A percentile compares a stretch with the other conserved stretches of the same genome.
Conservation (phyloP, 129 eudicot genomes). For the Flaveria linearis region DNA sequence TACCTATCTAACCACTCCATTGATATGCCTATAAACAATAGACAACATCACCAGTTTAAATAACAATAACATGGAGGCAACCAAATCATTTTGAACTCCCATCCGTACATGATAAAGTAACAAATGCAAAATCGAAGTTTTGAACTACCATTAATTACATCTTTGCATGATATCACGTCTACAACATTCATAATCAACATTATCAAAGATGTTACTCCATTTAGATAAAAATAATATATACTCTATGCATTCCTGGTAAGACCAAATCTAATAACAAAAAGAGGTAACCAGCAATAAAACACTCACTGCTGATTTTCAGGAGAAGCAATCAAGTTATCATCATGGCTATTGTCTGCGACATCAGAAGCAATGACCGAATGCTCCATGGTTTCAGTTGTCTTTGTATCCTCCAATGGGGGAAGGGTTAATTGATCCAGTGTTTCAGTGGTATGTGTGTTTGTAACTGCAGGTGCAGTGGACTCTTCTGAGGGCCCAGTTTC, state of each 20-base stretch:
- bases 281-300: conserved; percentile 6
- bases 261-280: background rate
- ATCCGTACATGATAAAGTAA: background rate
- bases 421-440: conserved; percentile 23
- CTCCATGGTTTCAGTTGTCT: conserved; percentile 29
- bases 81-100: conserved; percentile 1
- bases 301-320: conserved; percentile 41
- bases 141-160: background rate
- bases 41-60: background rate
- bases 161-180: background rate
- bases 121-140: background rate
- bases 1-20: conserved; percentile 4
- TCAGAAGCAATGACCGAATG: conserved; percentile 21
- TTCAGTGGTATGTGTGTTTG: conserved; percentile 20
- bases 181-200: background rate
- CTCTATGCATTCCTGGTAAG: background rate
- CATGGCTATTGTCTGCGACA: conserved; percentile 33
- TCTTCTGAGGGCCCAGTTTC: conserved; percentile 27
- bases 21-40: background rate
- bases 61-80: conserved; percentile 1
- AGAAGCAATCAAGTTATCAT: conserved; percentile 26
- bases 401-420: conserved; percentile 18
- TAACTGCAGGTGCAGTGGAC: conserved; percentile 12
- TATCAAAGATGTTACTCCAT: background rate
- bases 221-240: background rate